phyloP scores from a whole-genome alignment of 352 stramenopile genomes.

The Phytophthora colocasiae region DNA sequence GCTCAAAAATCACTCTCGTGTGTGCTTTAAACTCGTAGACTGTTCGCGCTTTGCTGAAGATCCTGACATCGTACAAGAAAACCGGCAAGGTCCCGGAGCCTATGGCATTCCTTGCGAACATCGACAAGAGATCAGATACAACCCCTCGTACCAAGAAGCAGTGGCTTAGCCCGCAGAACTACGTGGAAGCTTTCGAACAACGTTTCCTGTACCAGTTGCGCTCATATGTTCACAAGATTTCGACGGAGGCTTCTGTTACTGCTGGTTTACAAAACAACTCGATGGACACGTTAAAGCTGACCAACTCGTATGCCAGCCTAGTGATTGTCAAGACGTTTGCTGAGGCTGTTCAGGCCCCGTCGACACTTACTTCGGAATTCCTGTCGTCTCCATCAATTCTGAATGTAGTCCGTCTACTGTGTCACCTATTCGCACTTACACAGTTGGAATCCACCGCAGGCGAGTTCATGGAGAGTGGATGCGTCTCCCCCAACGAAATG shows the following conservation, averaged over 20 bases:
- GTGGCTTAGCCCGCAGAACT: constrained; percentile 52
- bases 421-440: constrained; percentile 66
- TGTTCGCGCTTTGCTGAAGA: constrained; percentile 57
- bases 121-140: constrained; percentile 41
- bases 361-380: constrained; percentile 40
- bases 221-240: constrained; percentile 48
- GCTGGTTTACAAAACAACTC: constrained; percentile 63
- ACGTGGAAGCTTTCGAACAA: constrained; percentile 60
- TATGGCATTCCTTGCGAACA: constrained; percentile 45
- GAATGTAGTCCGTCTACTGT: constrained; percentile 53
- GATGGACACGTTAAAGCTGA: constrained; percentile 61
- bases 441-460: constrained; percentile 67
- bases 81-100: constrained; percentile 7
- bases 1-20: no score
- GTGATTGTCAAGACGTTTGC: constrained; percentile 62
- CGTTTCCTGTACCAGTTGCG: constrained; percentile 64
- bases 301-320: constrained; percentile 61
- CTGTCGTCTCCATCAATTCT: constrained; percentile 35
- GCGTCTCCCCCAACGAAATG: constrained; percentile 55
- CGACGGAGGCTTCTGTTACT: constrained; percentile 31
- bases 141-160: constrained; percentile 37
- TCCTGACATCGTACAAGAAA: constrained; percentile 40
- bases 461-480: constrained; percentile 74
- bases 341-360: constrained; percentile 41
- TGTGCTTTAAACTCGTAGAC: constrained; percentile 26